Evolutionary conservation across 2,329 filamentous ascomycete genomes (phyloP).

Genomic region (Verticillium isaacii): DNA sequence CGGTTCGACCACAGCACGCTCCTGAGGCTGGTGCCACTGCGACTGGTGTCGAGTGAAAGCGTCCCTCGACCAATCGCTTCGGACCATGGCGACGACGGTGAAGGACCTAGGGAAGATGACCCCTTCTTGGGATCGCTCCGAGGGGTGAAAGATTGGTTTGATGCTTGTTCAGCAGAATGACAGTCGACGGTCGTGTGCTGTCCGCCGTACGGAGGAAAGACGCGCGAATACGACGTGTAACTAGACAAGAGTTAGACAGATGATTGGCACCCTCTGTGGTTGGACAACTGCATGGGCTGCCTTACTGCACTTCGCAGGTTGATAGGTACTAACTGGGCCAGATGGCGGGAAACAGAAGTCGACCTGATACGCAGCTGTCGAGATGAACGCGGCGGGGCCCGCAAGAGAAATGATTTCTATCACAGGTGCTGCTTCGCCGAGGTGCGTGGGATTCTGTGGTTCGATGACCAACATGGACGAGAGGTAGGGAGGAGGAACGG

Average conservation of each 20-base stretch:
- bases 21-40: conserved; percentile 22
- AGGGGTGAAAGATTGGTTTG: background rate
- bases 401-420: background rate
- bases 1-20: conserved; percentile 14
- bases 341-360: background rate
- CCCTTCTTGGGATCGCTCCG: background rate
- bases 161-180: background rate
- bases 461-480: background rate
- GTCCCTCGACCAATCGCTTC: conserved; percentile 30
- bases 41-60: conserved; percentile 25
- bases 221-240: conserved; percentile 9
- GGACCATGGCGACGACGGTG: conserved; percentile 11
- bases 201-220: background rate
- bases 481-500: background rate
- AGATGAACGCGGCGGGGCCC: background rate
- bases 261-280: background rate
- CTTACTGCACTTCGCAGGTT: background rate
- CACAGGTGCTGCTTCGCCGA: conserved; percentile 2
- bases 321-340: background rate
- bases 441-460: background rate
- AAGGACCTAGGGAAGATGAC: background rate
- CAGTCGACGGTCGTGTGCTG: background rate
- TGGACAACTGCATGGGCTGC: background rate
- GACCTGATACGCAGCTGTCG: conserved; percentile 1
- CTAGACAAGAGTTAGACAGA: conserved; percentile 6